phyloP scores from a whole-genome alignment of 140 eudicot genomes.

The Ambrosia hybrid region DNA sequence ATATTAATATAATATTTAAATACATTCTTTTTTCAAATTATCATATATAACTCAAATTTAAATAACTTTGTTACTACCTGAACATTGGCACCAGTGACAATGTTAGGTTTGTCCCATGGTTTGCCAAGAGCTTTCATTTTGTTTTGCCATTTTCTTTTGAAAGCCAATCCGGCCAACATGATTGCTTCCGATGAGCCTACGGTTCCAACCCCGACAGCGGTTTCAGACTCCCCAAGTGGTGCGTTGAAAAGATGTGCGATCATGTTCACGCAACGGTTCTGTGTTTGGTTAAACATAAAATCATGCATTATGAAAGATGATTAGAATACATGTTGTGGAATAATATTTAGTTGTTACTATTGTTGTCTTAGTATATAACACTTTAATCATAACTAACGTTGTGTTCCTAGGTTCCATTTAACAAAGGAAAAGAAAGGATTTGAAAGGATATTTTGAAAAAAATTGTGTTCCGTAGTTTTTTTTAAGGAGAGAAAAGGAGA shows the following conservation, averaged over 20 bases:
- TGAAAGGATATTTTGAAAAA: too few species aligned
- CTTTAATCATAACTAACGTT: too few species aligned
- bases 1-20: too few species aligned
- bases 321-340: neutral
- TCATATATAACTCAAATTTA: neutral
- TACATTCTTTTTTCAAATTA: too few species aligned
- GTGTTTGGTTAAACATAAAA: conserved; percentile 12
- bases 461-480: too few species aligned
- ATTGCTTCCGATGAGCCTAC: conserved; percentile 96
- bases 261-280: conserved; percentile 95
- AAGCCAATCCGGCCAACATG: conserved; percentile 92
- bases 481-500: too few species aligned
- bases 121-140: conserved; percentile 72
- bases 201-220: conserved; percentile 84
- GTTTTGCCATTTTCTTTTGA: conserved; percentile 98
- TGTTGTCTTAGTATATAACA: too few species aligned
- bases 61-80: conserved; percentile 46
- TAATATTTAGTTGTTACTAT: neutral
- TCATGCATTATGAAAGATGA: neutral
- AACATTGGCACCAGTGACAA: conserved; percentile 97
- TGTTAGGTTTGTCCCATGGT: conserved; percentile 85
- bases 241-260: conserved; percentile 90
- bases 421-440: too few species aligned
- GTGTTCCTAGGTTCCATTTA: too few species aligned
- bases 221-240: conserved; percentile 77